phyloP scores from a whole-genome alignment of 306 rosid genomes.

The Cicer judaicum region DNA sequence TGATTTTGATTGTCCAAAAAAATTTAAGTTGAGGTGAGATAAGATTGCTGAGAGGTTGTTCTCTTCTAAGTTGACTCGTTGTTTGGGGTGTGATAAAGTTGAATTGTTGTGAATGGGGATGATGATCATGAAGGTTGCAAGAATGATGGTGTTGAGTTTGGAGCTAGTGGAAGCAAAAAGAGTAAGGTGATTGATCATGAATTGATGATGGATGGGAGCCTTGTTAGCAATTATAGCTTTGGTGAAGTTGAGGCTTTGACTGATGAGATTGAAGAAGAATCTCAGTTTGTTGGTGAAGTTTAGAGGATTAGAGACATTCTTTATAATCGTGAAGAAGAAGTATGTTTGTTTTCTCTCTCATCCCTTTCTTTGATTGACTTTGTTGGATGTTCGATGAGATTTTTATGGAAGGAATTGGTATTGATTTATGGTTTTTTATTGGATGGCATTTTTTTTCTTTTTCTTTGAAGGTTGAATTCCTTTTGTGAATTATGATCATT shows the following conservation, averaged over 20 bases:
- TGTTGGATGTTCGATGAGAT: neutral
- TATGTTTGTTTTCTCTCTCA: neutral
- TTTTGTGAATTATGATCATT: conserved; percentile 29
- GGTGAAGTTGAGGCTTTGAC: conserved; percentile 95
- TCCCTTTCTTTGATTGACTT: too few relatives aligned
- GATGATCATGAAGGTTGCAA: conserved; percentile 48
- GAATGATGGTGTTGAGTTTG: conserved; percentile 46
- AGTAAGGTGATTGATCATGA: conserved; percentile 63
- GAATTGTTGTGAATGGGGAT: conserved; percentile 57
- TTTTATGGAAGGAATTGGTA: neutral
- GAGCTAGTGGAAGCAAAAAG: conserved; percentile 66
- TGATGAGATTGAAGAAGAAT: conserved; percentile 80
- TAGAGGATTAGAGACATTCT: conserved; percentile 77
- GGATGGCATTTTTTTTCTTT: conserved; percentile 26
- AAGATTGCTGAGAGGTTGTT: conserved; percentile 78
- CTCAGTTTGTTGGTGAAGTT: conserved; percentile 66
- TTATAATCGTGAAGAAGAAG: conserved; percentile 57
- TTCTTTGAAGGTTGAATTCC: conserved; percentile 32
- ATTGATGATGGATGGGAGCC: conserved; percentile 53
- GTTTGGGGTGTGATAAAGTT: conserved; percentile 72
- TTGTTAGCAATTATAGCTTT: conserved; percentile 63
- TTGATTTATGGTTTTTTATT: conserved; percentile 16
- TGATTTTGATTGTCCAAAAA: conserved; percentile 78
- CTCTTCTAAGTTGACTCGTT: conserved; percentile 57
- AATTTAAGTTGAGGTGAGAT: conserved; percentile 73